phyloP scores from a whole-genome alignment of 306 rosid genomes.

The Acmispon strigosus region DNA sequence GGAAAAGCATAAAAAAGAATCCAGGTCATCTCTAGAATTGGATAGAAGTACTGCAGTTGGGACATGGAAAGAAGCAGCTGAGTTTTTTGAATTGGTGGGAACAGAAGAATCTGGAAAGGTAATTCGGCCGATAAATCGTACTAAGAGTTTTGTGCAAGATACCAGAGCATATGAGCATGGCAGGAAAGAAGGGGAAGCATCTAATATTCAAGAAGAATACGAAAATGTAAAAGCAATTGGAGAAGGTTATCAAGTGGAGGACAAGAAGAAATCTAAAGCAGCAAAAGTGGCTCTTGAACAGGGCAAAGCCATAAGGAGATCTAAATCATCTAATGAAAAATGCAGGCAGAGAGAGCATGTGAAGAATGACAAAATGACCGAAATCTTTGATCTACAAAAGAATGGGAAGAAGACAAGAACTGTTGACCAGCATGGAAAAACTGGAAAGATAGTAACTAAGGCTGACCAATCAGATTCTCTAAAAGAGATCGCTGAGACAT shows the following conservation, averaged over 20 bases:
- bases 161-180: slow-evolving; percentile 22
- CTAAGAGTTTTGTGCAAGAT: slow-evolving; percentile 33
- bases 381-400: slow-evolving; percentile 25
- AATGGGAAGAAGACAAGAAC: slow-evolving; percentile 25
- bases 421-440: slow-evolving; percentile 25
- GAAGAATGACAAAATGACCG: slow-evolving; percentile 36
- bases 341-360: slow-evolving; percentile 28
- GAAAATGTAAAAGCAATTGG: slow-evolving; percentile 16
- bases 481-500: slow-evolving; percentile 28
- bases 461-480: slow-evolving; percentile 31
- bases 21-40: slow-evolving; percentile 47
- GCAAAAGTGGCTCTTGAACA: slow-evolving; percentile 25
- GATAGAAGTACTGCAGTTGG: slow-evolving; percentile 41
- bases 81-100: slow-evolving; percentile 78
- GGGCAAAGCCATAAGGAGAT: slow-evolving; percentile 35
- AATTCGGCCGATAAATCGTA: slow-evolving; percentile 32
- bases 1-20: slow-evolving; percentile 36
- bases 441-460: slow-evolving; percentile 24
- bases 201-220: slow-evolving; percentile 30
- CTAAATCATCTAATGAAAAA: slow-evolving; percentile 35
- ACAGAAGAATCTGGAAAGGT: slow-evolving; percentile 44
- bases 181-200: slow-evolving; percentile 31
- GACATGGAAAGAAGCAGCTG: slow-evolving; percentile 73
- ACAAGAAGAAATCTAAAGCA: slow-evolving; percentile 39
- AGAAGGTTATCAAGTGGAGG: slow-evolving; percentile 25